Percentiles rank a stretch among this genome's conserved stretches.
Conservation (phyloP, 2,329 filamentous ascomycete species). For the Talaromyces verruculosus region DNA sequence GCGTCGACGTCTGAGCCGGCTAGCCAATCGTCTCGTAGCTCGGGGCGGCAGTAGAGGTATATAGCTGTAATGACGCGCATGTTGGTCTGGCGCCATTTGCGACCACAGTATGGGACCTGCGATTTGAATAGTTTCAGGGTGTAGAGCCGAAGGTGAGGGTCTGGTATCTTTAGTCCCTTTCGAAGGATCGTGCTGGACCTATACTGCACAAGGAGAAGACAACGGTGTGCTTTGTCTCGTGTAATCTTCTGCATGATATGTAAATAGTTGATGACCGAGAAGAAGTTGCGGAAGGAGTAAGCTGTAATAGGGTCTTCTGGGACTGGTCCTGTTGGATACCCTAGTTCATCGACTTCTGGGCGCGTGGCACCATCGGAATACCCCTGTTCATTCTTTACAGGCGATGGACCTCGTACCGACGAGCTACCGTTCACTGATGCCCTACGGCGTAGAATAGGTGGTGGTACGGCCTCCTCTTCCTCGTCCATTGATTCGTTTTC, state of each 20-base stretch:
- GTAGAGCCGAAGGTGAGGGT: constrained; percentile 83
- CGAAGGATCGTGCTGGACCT: constrained; percentile 90
- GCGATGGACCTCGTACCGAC: constrained; percentile 29
- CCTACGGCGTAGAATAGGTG: constrained; percentile 70
- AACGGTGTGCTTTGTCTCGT: constrained; percentile 91
- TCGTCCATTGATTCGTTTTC: constrained; percentile 40
- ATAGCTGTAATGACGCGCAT: constrained; percentile 99
- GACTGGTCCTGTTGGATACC: constrained; percentile 69
- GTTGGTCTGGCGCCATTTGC: constrained; percentile 96
- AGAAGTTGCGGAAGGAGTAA: constrained; percentile 93
- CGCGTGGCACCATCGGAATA: constrained; percentile 35
- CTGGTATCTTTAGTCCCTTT: constrained; percentile 86
- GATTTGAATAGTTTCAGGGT: constrained; percentile 98
- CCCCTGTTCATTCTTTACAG: constrained; percentile 29
- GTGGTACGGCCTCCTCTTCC: constrained; percentile 76
- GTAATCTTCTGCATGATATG: constrained; percentile 97
- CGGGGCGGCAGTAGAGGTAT: constrained; percentile 88
- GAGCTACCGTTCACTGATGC: constrained; percentile 34
- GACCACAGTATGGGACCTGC: constrained; percentile 94
- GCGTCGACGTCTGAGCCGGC: constrained; percentile 85
- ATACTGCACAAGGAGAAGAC: constrained; percentile 90
- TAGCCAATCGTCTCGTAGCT: constrained; percentile 93
- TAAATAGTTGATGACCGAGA: constrained; percentile 90
- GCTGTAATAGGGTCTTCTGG: constrained; percentile 74
- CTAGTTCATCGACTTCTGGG: constrained; percentile 78